phyloP scores from a whole-genome alignment of 306 rosid genomes.

The Prunus davidiana region DNA sequence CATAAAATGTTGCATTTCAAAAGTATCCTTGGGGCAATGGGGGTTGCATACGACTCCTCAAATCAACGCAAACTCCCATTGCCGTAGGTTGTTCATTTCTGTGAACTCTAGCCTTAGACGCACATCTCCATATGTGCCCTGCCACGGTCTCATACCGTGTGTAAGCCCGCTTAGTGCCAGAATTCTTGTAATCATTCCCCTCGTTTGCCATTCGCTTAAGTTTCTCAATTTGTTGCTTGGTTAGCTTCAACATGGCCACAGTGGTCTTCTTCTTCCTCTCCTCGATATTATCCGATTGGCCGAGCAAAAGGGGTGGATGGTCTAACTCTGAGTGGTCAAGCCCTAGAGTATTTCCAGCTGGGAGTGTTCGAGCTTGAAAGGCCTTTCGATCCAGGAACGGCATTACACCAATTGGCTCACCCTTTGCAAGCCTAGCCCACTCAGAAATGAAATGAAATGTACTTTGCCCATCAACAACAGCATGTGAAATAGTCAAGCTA shows the following conservation, averaged over 20 bases:
- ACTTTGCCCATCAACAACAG: constrained; percentile 48
- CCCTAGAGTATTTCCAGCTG: neutral
- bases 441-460: constrained; percentile 38
- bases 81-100: constrained; percentile 37
- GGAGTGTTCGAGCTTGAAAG: constrained; percentile 18
- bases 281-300: constrained; percentile 7
- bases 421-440: constrained; percentile 53
- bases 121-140: constrained; percentile 56
- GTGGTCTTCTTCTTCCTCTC: constrained; percentile 43
- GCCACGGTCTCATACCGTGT: constrained; percentile 44
- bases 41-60: constrained; percentile 40
- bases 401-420: constrained; percentile 24
- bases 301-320: constrained; percentile 24
- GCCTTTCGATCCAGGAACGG: constrained; percentile 40
- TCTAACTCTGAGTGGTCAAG: constrained; percentile 15
- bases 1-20: constrained; percentile 54
- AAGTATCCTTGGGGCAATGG: constrained; percentile 45
- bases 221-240: constrained; percentile 37
- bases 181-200: neutral
- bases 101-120: constrained; percentile 48
- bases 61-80: constrained; percentile 36
- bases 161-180: constrained; percentile 20
- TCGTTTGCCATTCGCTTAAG: constrained; percentile 44
- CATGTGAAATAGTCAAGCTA: constrained; percentile 34
- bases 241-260: constrained; percentile 30